These are phyloP conservation scores for Suillus paluster DNA, from an alignment of 768 basidiomycete species.

Conservation along the genomic window DNA sequence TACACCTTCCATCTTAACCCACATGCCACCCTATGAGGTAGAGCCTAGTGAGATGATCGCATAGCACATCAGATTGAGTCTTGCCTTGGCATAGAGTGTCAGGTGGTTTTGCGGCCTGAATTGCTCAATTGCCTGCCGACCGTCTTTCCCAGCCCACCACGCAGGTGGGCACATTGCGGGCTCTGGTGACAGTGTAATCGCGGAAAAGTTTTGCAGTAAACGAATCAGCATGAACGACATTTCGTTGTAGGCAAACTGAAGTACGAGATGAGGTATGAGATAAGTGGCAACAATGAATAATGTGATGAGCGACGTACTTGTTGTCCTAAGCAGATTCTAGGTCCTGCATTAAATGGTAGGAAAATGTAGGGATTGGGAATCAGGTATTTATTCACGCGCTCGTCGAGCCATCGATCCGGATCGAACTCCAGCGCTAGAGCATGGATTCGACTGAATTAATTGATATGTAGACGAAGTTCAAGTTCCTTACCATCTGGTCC, in stretches of 20 bases:
- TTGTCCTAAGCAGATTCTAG: constrained; percentile 42
- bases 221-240: constrained; percentile 39
- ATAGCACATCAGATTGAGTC: constrained; percentile 7
- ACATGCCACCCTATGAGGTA: constrained; percentile 46
- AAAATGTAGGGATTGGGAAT: constrained; percentile 46
- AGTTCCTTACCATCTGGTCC: constrained; percentile 37
- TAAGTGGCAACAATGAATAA: constrained; percentile 13
- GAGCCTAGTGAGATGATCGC: neutral
- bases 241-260: constrained; percentile 40
- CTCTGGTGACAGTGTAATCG: constrained; percentile 23
- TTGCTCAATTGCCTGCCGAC: constrained; percentile 30
- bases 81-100: constrained; percentile 42
- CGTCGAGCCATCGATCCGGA: constrained; percentile 46
- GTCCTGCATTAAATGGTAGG: constrained; percentile 47
- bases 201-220: constrained; percentile 32
- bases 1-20: constrained; percentile 46
- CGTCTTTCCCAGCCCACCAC: constrained; percentile 29
- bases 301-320: constrained; percentile 33
- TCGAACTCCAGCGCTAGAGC: constrained; percentile 36
- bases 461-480: neutral
- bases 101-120: constrained; percentile 33
- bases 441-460: neutral
- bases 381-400: constrained; percentile 38
- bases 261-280: constrained; percentile 2
- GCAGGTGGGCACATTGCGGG: constrained; percentile 29